Base-by-base conservation (phyloP, 148 eudicot genomes). In the Camellia sinensis region DNA sequence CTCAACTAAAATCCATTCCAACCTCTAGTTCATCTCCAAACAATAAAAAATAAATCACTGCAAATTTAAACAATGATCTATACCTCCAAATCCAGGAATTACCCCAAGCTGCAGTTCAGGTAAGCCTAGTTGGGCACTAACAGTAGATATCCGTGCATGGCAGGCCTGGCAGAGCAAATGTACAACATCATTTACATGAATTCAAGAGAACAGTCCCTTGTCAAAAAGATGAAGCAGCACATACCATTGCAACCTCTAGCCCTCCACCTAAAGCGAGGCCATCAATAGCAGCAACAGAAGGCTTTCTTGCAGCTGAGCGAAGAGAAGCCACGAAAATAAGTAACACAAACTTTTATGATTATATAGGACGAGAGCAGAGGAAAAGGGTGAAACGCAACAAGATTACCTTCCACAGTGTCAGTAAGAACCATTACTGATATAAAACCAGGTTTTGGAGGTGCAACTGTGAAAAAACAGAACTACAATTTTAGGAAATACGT, bases 41-140 rank as follows among this genome's bases (percentile, higher is more conserved):
- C n/a, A n/a, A n/a, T n/a, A n/a, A n/a, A n/a, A n/a, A n/a, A n/a
- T n/a, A n/a, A n/a, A n/a, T n/a, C n/a, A n/a, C n/a, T n/a, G n/a
- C n/a, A n/a, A n/a, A n/a, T n/a, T n/a, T n/a, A n/a, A n/a, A n/a
- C n/a, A n/a, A n/a, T n/a, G n/a, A n/a, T n/a, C n/a, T n/a, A n/a
- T n/a, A n/a, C n/a, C n/a, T n/a, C n/a, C 99, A 86, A 93, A 93
- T 68, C 99, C 99, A 64, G 99, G 99, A 76, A 95, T 84, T 79
- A 95, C 44, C 62, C 99, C 99, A 67, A 95, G 91, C 89, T 91
- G 97, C 88, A 95, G 93, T 86, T 95, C 99, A 48, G 99, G 99
- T 65, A 95, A 88, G 72, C 99, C 99, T 86, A 95, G 84, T 83
- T 93, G 97, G 74, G 97, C 97, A 86, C 78, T 86, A 74, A 97